Evolutionary conservation across 805 yeast genomes (phyloP), one percentile per base, ranked within the genome.

Genomic region (Pichia insulana): DNA sequence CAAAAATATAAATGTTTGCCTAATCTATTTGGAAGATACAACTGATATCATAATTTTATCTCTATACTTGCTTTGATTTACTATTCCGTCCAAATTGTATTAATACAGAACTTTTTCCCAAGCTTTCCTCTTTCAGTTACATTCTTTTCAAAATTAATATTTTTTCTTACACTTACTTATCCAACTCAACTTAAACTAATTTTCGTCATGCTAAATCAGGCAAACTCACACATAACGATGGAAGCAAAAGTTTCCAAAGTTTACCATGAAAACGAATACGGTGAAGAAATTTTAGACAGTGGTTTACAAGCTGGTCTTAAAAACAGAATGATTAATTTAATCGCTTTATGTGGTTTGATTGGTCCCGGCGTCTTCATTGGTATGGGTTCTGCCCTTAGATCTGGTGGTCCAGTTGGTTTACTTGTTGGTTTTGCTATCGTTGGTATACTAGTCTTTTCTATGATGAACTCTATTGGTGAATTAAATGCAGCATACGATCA

Each of bases 401-500:
- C 66, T 30, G 74, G 74, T 36, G 76, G 78, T 4, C 80, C 81
- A 0, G 78, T 70, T 28, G 73, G 77, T 47, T 57, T 76, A 37
- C 22, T 59, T n/a, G 56, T 49, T 17, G 77, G 80, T 1, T 76
- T 74, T 53, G 68, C 70, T 2, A 56, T 76, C 33, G 72, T 74
- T 36, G 80, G 79, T 18, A 44, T 76, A 17, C 55, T 74, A 28
- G 80, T 78, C 0, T 61, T 75, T 16, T 58, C 72, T 7, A 73
- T 76, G 74, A 71, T 76, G 72, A 70, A 67, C 45, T 64, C 70
- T 27, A 62, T 76, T 49, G 82, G 81, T 31, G 81, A 76, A 48
- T 51, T 76, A 50, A 72, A 77, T 35, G 71, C 80, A 1, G 51
- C 67, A 12, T 73, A 70, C 42, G 80, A 78, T 34, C 64, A 71